Conservation (phyloP, 106 monocot genomes). For the Alisma plantagoaquatica region DNA sequence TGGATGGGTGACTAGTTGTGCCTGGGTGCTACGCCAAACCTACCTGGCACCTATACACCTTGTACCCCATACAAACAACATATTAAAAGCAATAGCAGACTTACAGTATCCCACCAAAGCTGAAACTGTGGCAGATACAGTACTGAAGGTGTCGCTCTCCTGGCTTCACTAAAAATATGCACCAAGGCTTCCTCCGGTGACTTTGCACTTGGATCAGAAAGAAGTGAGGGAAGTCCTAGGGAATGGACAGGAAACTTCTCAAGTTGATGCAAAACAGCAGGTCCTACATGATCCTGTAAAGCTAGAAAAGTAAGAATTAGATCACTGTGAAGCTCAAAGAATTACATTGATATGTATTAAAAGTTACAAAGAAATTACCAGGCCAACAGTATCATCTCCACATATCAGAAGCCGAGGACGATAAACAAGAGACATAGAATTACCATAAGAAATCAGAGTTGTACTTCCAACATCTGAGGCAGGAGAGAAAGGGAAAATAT, state of each 20-base stretch:
- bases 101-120: conserved; percentile 98
- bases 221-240: conserved; percentile 90
- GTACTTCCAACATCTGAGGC: conserved; percentile 42
- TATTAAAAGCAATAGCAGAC: too few relatives aligned
- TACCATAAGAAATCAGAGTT: conserved; percentile 65
- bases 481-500: conserved; percentile 74
- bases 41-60: too few relatives aligned
- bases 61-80: too few relatives aligned
- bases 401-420: conserved; percentile 88
- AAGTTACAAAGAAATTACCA: conserved; percentile 44
- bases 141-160: conserved; percentile 82
- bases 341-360: not conserved
- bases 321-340: not conserved
- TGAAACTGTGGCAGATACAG: conserved; percentile 95
- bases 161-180: conserved; percentile 98
- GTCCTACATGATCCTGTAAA: conserved; percentile 92
- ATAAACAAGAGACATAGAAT: conserved; percentile 82
- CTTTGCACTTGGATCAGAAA: conserved; percentile 98
- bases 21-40: too few relatives aligned
- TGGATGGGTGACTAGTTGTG: too few relatives aligned
- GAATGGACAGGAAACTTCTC: conserved; percentile 99
- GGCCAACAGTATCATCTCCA: conserved; percentile 76
- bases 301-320: conserved; percentile 24
- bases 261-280: conserved; percentile 90
- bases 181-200: conserved; percentile 96